Conservation (phyloP, 192 early-diverging fungal species). For the Coemansia sp. region DNA sequence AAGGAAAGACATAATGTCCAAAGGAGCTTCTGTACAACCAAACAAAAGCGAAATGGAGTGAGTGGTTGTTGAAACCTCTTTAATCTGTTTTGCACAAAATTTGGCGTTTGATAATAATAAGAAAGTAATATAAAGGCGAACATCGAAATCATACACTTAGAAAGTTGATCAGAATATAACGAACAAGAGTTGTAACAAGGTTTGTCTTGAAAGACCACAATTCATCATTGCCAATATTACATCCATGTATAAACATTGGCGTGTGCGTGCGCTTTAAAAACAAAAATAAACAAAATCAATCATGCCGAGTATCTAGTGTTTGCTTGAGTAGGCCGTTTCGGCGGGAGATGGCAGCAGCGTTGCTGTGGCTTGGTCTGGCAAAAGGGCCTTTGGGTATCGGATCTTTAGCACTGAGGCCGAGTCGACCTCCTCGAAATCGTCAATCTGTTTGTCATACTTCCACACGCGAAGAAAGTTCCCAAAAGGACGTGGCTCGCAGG, state of each 20-base stretch:
- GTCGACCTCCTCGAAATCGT: slow-evolving; percentile 49
- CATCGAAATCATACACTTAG: not conserved
- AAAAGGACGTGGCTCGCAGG: slow-evolving; percentile 81
- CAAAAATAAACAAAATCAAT: not conserved
- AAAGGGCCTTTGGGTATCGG: slow-evolving; percentile 29
- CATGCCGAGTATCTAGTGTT: not conserved
- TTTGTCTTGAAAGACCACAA: too few relatives aligned
- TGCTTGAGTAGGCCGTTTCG: slow-evolving; percentile 30
- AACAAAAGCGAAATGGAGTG: not conserved
- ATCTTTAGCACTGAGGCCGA: slow-evolving; percentile 38
- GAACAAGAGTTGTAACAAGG: too few relatives aligned
- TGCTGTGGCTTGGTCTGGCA: slow-evolving; percentile 11
- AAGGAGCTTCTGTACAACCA: not conserved
- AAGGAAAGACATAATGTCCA: not conserved
- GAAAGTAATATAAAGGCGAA: not conserved
- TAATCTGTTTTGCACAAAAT: not conserved
- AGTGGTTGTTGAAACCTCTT: too few relatives aligned
- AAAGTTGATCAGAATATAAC: too few relatives aligned
- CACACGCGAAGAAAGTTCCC: slow-evolving; percentile 60
- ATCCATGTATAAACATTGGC: not conserved
- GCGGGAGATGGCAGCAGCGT: slow-evolving; percentile 50
- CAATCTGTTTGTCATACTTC: slow-evolving; percentile 23
- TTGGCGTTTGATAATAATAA: not conserved
- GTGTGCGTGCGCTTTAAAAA: not conserved
- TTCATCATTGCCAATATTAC: too few relatives aligned